Evolutionary conservation across 768 basidiomycete genomes (phyloP).

Genomic region (Tricholoma hemisulphureum): DNA sequence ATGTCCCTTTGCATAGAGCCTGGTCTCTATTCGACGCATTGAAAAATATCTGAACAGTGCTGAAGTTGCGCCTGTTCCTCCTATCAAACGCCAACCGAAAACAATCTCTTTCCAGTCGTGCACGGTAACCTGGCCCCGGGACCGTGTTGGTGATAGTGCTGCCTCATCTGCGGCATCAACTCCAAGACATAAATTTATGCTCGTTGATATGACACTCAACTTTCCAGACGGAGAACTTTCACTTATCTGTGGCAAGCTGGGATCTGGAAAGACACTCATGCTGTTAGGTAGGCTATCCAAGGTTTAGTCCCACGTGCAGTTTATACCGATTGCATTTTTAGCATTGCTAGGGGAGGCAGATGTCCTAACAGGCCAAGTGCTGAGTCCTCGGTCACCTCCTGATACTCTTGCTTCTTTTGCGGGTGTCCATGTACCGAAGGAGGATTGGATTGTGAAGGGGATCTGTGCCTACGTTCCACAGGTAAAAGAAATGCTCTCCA

Average conservation of each 20-base stretch:
- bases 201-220: conserved; percentile 72
- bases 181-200: conserved; percentile 74
- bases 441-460: conserved; percentile 77
- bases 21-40: conserved; percentile 86
- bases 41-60: conserved; percentile 81
- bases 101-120: conserved; percentile 78
- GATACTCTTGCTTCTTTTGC: conserved; percentile 68
- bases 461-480: conserved; percentile 88
- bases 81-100: conserved; percentile 52
- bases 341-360: conserved; percentile 89
- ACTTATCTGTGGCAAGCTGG: conserved; percentile 88
- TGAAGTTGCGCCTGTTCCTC: conserved; percentile 67
- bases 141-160: conserved; percentile 51
- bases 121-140: conserved; percentile 88
- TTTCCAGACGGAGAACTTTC: conserved; percentile 81
- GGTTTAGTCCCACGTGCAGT: background rate
- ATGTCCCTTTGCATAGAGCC: conserved; percentile 40
- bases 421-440: conserved; percentile 38
- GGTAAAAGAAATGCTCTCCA: conserved; percentile 44
- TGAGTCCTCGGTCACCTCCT: conserved; percentile 83
- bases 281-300: conserved; percentile 51
- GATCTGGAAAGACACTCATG: conserved; percentile 84
- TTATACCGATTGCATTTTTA: conserved; percentile 23
- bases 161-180: conserved; percentile 63
- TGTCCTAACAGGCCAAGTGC: conserved; percentile 72